Evolutionary conservation across 176 grass and related monocot species (phyloP).

Genomic region (Bothriochloa decipiens): DNA sequence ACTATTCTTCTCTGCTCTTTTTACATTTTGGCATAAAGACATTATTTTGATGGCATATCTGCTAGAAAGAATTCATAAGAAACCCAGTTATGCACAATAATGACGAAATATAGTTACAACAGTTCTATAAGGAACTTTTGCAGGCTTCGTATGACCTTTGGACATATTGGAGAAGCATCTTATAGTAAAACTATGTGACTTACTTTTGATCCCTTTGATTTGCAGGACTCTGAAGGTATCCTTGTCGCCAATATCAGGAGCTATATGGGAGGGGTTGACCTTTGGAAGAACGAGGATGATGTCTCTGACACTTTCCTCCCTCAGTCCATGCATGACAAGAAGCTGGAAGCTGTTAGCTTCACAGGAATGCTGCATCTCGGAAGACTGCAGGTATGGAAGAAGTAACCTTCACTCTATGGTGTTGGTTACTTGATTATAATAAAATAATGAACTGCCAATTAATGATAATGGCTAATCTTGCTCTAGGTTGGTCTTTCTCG

Average conservation of each 20-base stretch:
- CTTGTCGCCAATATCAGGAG: conserved; percentile 89
- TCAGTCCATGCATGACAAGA: conserved; percentile 89
- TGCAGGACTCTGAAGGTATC: conserved; percentile 81
- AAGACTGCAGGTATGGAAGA: conserved; percentile 63
- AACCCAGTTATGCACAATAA: conserved; percentile 19
- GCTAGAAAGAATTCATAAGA: neutral
- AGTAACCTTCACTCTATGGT: neutral
- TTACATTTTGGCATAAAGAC: neutral
- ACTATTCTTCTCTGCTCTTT: conserved; percentile 6
- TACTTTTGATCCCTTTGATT: neutral
- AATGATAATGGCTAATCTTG: conserved; percentile 22
- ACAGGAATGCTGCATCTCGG: conserved; percentile 90
- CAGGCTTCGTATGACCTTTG: neutral
- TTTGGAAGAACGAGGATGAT: conserved; percentile 91
- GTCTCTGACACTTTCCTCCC: conserved; percentile 56
- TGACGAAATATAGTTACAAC: conserved; percentile 2
- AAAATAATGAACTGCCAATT: conserved; percentile 2
- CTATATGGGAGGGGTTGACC: conserved; percentile 97
- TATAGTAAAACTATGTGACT: neutral
- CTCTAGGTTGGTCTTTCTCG: conserved; percentile 81
- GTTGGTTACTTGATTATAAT: neutral
- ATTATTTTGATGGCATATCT: conserved; percentile 8
- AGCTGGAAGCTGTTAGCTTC: conserved; percentile 88
- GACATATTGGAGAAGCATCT: conserved; percentile 20
- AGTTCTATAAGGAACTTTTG: neutral